Evolutionary conservation across 139 green algal genomes (phyloP), one percentile per base, ranked within the genome.

Genomic region (Edaphochlamys debaryana): DNA sequence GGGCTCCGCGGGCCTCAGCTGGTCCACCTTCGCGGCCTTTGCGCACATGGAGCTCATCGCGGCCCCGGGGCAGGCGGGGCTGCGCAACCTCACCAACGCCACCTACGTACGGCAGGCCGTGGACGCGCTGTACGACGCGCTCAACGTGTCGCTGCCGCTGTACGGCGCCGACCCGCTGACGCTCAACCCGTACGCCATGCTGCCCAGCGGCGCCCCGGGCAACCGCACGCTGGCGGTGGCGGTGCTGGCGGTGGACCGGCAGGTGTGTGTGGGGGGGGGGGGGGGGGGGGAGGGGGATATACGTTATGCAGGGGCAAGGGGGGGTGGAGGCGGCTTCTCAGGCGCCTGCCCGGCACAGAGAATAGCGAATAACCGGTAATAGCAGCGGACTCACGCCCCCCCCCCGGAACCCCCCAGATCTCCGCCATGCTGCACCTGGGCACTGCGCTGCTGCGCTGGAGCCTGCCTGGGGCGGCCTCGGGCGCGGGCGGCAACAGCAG

Each of bases 41-140:
- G 69, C 75, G 19, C 56, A 81, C 60, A 32, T 80, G 38, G 74
- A 80, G 74, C 40, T 70, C 13, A 38, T 34, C 23, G 36, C 72
- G 19, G 56, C 56, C 9, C 25, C 56, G 2, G n/a, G n/a, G n/a
- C 6, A n/a, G 25, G n/a, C 23, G 2, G 56, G 56, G 25, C 25
- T n/a, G 56, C 19, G 23, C 17, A 23, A 32, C 25, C 25, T 63
- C 6, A 63, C 0, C 62, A 72, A 82, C 42, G 41, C 34, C 19
- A 67, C 76, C 11, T 19, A 25, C 3, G 23, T 74, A 17, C 76
- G 76, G 9, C 42, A 66, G 34, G 13, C 7, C 5, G 23, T 73
- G 22, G 0, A 0, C 3, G n/a, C 30, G 0, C 45, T 82, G 22
- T 82, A 82, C 34, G 41, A 19, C 62, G 40, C n/a, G 17, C 69